These are phyloP conservation scores for Lyophyllum shimeji DNA, from an alignment of 768 basidiomycete genomes.

Conservation along the genomic window DNA sequence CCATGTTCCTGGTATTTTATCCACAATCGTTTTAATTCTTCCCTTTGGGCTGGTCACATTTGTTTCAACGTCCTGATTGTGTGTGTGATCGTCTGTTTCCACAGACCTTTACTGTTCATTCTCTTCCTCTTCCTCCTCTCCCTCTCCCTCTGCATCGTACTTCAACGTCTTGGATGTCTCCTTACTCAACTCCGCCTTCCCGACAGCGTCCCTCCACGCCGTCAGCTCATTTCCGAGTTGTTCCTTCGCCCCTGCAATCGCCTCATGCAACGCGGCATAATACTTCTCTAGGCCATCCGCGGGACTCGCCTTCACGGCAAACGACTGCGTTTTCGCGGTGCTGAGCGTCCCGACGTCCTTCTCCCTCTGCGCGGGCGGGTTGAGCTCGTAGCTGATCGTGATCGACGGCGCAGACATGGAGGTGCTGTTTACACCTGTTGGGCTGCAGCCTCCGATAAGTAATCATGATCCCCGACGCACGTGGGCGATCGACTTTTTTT, in stretches of 20 bases:
- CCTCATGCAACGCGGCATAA: slow-evolving; percentile 47
- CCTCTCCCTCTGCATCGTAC: slow-evolving; percentile 46
- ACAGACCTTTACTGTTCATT: slow-evolving; percentile 5
- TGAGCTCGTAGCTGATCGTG: slow-evolving; percentile 42
- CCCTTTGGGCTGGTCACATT: neutral
- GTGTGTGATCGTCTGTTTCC: slow-evolving; percentile 6
- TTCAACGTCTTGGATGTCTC: slow-evolving; percentile 45
- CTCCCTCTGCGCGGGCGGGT: slow-evolving; percentile 33
- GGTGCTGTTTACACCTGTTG: slow-evolving; percentile 23
- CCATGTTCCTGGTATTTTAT: slow-evolving; percentile 9
- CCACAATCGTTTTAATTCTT: slow-evolving; percentile 4
- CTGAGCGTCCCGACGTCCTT: slow-evolving; percentile 14
- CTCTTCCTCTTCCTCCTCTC: slow-evolving; percentile 39
- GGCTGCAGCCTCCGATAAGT: slow-evolving; percentile 10
- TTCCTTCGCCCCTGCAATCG: slow-evolving; percentile 52
- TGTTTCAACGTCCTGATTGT: neutral
- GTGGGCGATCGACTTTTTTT: slow-evolving; percentile 14
- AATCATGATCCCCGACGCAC: slow-evolving; percentile 12
- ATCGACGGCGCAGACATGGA: slow-evolving; percentile 25
- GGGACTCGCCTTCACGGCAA: slow-evolving; percentile 17
- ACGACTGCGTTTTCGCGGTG: slow-evolving; percentile 19
- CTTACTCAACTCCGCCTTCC: slow-evolving; percentile 60
- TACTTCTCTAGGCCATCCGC: slow-evolving; percentile 34
- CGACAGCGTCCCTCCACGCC: slow-evolving; percentile 71
- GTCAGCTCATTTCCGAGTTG: slow-evolving; percentile 69